Evolutionary conservation across 805 yeast genomes (phyloP), one percentile per base, ranked within the genome.

Genomic region (Isabelozyma heimii): DNA sequence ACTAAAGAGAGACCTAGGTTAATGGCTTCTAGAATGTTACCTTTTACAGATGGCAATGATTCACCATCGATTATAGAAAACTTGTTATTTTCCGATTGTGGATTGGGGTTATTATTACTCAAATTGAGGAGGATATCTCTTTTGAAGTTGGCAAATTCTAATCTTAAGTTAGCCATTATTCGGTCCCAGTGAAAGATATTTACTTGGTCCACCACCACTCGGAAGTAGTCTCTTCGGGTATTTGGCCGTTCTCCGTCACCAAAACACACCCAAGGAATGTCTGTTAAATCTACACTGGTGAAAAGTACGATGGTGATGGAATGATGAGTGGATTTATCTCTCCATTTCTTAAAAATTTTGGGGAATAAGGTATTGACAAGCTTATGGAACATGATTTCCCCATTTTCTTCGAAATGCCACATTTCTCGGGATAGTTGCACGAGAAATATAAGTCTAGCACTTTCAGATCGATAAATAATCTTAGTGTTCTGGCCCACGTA

Each of bases 331-430:
- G 88, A 92, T 50, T 84, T 78, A 33, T 85, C 85, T 53, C 90
- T 80, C 98, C 98, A 94, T 50, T 85, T 79, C 56, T 84, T 84
- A 64, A 94, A 90, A 37, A 92, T 85, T 50, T 85, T 86, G 0
- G 99, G 99, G 47, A 94, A 84, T 45, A 92, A 74, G n/a, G 95
- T 87, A 63, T 92, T 91, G 42, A 94, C 90, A 57, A 94, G 81
- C 66, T 91, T 89, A 64, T 91, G 92, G 64, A 92, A 92, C 81
- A 90, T 81, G 47, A 91, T 87, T 61, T 92, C 97, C 1, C 99
- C 99, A 55, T 87, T 87, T 60, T 91, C 97, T 66, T 94, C 98
- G 66, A 94, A 94, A 64, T 91, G 90, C 95, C 97, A 94, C 97
- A 94, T 94, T 60, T 94, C 99, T 38, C 87, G 80, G 1, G 97